Percentiles rank a stretch among this genome's conserved stretches.
phyloP scores from a whole-genome alignment of 176 grass and related monocot genomes.

The Oryza brachyantha region DNA sequence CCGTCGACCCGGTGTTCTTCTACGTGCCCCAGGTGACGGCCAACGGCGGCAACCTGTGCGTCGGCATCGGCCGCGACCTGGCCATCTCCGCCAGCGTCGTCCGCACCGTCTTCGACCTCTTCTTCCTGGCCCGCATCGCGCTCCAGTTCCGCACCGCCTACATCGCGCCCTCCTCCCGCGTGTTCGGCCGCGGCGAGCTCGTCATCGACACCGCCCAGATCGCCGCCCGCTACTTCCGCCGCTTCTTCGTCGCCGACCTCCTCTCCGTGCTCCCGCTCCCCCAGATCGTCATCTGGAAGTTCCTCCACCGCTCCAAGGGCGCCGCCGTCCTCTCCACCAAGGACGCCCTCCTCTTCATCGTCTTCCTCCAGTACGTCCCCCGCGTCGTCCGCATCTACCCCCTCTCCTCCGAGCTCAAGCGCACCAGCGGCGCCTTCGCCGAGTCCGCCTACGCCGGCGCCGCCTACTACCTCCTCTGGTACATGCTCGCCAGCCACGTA shows the following conservation, averaged over 20 bases:
- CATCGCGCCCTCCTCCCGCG: constrained; percentile 79
- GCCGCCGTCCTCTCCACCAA: constrained; percentile 53
- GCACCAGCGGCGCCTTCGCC: constrained; percentile 69
- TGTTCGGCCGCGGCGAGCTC: constrained; percentile 90
- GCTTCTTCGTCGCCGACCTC: constrained; percentile 83
- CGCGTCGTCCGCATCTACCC: constrained; percentile 64
- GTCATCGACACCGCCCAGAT: constrained; percentile 80
- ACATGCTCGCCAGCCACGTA: constrained; percentile 91
- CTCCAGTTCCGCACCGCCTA: constrained; percentile 93
- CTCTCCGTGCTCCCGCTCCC: constrained; percentile 67
- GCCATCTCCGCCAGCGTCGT: constrained; percentile 39
- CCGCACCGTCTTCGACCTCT: constrained; percentile 70
- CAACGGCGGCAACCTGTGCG: constrained; percentile 38
- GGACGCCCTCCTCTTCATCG: constrained; percentile 56
- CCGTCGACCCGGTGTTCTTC: constrained; percentile 89
- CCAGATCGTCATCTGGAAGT: constrained; percentile 77
- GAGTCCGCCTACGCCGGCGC: constrained; percentile 78
- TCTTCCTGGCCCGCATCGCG: constrained; percentile 72
- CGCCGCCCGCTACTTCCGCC: constrained; percentile 60
- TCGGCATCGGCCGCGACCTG: constrained; percentile 58
- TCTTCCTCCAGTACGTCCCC: constrained; percentile 67
- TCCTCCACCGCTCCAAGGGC: constrained; percentile 35
- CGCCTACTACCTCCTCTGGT: constrained; percentile 85
- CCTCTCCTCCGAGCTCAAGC: constrained; percentile 75
- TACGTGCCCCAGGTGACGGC: constrained; percentile 53